phyloP scores from a whole-genome alignment of 179 eudicot genomes.

The Silene noctiflora region DNA sequence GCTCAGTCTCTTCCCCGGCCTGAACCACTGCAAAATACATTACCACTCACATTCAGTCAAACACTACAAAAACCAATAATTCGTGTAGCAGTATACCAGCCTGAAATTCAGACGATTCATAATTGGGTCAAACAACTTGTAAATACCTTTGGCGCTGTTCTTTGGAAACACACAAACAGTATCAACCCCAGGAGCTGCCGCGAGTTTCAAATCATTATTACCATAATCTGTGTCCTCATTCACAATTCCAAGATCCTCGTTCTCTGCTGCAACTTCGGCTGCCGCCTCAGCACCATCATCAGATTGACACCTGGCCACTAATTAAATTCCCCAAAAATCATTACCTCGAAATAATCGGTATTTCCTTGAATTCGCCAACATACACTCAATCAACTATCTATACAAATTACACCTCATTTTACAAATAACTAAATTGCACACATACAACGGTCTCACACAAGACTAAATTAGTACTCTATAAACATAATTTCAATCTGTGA shows the following conservation, averaged over 20 bases:
- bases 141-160: constrained; percentile 58
- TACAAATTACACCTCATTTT: neutral
- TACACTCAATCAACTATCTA: neutral
- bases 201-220: constrained; percentile 37
- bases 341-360: neutral
- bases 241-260: constrained; percentile 64
- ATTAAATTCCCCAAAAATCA: constrained; percentile 13
- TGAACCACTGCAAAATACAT: constrained; percentile 47
- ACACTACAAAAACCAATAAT: constrained; percentile 9
- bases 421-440: neutral
- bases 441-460: neutral
- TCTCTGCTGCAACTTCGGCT: constrained; percentile 41
- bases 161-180: constrained; percentile 82
- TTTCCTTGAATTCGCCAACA: neutral
- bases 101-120: constrained; percentile 3
- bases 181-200: constrained; percentile 73
- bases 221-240: constrained; percentile 61
- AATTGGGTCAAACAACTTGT: neutral
- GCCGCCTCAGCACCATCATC: constrained; percentile 38
- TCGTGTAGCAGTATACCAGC: neutral
- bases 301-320: constrained; percentile 62
- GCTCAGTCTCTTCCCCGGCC: constrained; percentile 79
- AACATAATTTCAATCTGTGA: neutral
- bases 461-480: neutral
- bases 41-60: constrained; percentile 13